A percentile compares a stretch with the other conserved stretches of the same genome.
phyloP scores from a whole-genome alignment of 2,329 filamentous ascomycete genomes.

The Neofusicoccum parvum region DNA sequence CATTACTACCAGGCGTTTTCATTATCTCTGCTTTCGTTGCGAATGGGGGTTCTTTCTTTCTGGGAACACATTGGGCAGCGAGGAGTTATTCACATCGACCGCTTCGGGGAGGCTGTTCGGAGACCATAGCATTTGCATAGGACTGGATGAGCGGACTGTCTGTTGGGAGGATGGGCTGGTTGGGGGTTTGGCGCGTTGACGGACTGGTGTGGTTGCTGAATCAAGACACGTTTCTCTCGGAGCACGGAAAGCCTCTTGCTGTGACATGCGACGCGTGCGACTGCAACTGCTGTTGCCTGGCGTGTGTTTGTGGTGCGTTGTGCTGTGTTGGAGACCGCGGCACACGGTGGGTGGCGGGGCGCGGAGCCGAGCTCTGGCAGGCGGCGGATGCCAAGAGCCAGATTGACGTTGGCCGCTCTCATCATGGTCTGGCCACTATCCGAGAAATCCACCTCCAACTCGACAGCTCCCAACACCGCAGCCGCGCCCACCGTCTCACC shows the following conservation, averaged over 20 bases:
- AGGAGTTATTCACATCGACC: constrained; percentile 13
- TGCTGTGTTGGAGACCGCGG: background rate
- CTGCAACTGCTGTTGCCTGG: background rate
- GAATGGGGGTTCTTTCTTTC: constrained; percentile 13
- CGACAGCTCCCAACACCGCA: constrained; percentile 16
- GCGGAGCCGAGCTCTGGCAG: constrained; percentile 3
- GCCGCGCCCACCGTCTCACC: background rate
- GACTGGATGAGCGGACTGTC: background rate
- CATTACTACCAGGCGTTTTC: constrained; percentile 12
- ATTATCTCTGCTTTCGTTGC: constrained; percentile 18
- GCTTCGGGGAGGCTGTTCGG: constrained; percentile 1
- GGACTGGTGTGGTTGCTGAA: background rate
- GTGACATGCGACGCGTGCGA: background rate
- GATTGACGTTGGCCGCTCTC: constrained; percentile 21
- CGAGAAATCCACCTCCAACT: constrained; percentile 6
- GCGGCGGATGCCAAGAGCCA: constrained; percentile 18
- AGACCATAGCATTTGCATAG: constrained; percentile 16
- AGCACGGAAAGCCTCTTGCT: background rate
- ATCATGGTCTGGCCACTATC: constrained; percentile 19
- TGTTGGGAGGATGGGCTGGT: background rate
- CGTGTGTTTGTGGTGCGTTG: background rate
- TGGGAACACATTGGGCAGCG: constrained; percentile 18
- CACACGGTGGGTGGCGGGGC: background rate
- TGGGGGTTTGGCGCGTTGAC: background rate
- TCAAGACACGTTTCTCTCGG: constrained; percentile 6